Evolutionary conservation across 768 basidiomycete genomes (phyloP).

Genomic region (Termitomyces sp.): DNA sequence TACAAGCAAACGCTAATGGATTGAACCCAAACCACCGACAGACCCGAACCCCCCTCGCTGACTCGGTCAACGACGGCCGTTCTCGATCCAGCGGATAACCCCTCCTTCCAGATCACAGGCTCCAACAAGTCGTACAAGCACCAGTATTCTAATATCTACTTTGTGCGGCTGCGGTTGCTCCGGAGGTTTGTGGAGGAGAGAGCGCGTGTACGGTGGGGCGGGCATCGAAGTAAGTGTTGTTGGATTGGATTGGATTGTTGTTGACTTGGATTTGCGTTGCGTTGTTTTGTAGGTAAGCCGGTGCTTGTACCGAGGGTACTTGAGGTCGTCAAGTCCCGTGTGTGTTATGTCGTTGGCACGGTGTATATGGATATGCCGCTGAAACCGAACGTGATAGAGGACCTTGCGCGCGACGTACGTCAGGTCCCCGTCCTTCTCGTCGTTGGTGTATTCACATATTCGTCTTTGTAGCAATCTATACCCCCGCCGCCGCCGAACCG

Average conservation of each 20-base stretch:
- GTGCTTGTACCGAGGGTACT: conserved; percentile 73
- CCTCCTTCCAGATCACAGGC: conserved; percentile 40
- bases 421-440: conserved; percentile 22
- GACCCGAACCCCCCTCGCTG: conserved; percentile 18
- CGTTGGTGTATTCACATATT: no score
- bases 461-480: conserved; percentile 67
- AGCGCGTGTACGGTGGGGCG: conserved; percentile 35
- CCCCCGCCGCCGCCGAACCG: conserved; percentile 71
- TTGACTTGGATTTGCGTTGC: no score
- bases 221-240: conserved; percentile 31
- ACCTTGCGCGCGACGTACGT: conserved; percentile 88
- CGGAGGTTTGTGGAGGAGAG: conserved; percentile 33
- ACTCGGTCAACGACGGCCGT: conserved; percentile 33
- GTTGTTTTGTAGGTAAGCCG: conserved; percentile 48
- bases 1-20: neutral
- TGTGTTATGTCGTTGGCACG: conserved; percentile 92
- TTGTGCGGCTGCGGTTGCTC: conserved; percentile 37
- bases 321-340: conserved; percentile 76
- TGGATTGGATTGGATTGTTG: no score
- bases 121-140: conserved; percentile 45
- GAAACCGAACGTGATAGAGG: conserved; percentile 96
- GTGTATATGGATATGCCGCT: conserved; percentile 99
- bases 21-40: conserved; percentile 11
- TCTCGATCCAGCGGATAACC: conserved; percentile 28
- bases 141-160: conserved; percentile 57